These are phyloP conservation scores for Limnomonas spitsbergensis DNA, from an alignment of 139 green algal genomes.

Conservation along the genomic window DNA sequence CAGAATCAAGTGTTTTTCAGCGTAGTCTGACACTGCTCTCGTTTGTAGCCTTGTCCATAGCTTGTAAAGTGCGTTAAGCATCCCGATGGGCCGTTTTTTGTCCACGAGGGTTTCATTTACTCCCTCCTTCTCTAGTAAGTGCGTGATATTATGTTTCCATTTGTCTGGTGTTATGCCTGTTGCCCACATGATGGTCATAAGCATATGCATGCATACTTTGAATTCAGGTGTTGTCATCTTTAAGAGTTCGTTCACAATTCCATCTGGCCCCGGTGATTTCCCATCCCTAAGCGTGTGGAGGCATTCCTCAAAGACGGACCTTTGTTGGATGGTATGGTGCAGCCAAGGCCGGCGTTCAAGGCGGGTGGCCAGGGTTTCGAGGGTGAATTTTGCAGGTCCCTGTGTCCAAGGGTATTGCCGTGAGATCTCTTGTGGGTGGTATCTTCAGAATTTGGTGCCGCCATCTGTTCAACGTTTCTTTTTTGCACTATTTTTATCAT, in stretches of 20 bases:
- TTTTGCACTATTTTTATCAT: neutral
- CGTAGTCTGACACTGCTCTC: conserved; percentile 1
- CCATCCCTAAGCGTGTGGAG: neutral
- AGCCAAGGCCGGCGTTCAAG: neutral
- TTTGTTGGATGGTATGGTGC: conserved; percentile 16
- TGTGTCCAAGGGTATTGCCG: neutral
- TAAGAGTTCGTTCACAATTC: conserved; percentile 36
- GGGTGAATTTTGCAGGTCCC: neutral
- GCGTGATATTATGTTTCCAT: conserved; percentile 36
- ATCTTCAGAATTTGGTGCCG: neutral
- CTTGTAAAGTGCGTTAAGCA: too few relatives aligned
- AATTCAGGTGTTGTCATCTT: conserved; percentile 14
- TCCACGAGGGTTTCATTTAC: conserved; percentile 8
- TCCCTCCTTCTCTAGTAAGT: conserved; percentile 36
- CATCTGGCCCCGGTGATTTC: conserved; percentile 33
- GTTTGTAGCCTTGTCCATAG: conserved; percentile 42
- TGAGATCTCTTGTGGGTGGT: neutral
- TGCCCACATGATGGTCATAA: conserved; percentile 29
- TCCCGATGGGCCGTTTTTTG: conserved; percentile 40
- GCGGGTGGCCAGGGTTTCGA: neutral
- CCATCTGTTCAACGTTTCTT: neutral
- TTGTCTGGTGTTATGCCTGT: conserved; percentile 33
- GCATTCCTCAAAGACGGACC: conserved; percentile 12
- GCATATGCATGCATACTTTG: conserved; percentile 20
- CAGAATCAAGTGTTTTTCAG: conserved; percentile 16